These are phyloP conservation scores for Bruguiera hainesii DNA, from an alignment of 441 rosid species.

Conservation along the genomic window DNA sequence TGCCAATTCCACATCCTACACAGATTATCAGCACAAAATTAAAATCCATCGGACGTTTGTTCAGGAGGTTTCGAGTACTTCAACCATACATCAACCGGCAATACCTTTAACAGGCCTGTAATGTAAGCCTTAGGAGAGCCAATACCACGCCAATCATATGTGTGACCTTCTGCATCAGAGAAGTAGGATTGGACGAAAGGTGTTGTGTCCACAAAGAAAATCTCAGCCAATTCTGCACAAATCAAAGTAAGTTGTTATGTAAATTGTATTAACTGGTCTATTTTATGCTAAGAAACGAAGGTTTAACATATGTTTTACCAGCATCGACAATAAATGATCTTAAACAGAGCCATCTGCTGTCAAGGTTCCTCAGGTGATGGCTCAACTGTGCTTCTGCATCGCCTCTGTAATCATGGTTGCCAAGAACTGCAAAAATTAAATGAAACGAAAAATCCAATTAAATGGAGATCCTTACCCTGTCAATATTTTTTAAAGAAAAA, in stretches of 20 bases:
- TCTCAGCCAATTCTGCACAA: slow-evolving; percentile 45
- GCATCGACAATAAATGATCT: slow-evolving; percentile 59
- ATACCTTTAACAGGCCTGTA: slow-evolving; percentile 36
- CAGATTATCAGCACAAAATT: background rate
- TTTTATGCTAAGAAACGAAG: background rate
- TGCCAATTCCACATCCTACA: slow-evolving; percentile 42
- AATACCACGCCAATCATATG: slow-evolving; percentile 65
- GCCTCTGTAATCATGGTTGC: slow-evolving; percentile 78
- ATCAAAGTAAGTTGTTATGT: no score
- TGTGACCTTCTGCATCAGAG: slow-evolving; percentile 36
- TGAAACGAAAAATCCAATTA: background rate
- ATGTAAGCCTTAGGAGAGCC: slow-evolving; percentile 48
- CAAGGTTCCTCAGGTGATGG: slow-evolving; percentile 44
- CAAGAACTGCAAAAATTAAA: slow-evolving; percentile 44
- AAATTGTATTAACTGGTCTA: background rate
- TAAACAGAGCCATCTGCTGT: slow-evolving; percentile 67
- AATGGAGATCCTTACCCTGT: background rate
- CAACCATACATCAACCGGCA: no score
- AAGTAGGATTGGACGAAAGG: slow-evolving; percentile 67
- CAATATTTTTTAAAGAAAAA: background rate
- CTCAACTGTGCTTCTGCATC: slow-evolving; percentile 66
- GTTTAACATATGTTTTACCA: slow-evolving; percentile 13
- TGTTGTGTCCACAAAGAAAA: slow-evolving; percentile 70
- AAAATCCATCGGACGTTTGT: background rate
- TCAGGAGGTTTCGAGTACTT: no score